A percentile compares a stretch with the other conserved stretches of the same genome.
These are phyloP conservation scores for Xylariaceae sp. DNA, from an alignment of 2,329 filamentous ascomycete species.

Conservation along the genomic window DNA sequence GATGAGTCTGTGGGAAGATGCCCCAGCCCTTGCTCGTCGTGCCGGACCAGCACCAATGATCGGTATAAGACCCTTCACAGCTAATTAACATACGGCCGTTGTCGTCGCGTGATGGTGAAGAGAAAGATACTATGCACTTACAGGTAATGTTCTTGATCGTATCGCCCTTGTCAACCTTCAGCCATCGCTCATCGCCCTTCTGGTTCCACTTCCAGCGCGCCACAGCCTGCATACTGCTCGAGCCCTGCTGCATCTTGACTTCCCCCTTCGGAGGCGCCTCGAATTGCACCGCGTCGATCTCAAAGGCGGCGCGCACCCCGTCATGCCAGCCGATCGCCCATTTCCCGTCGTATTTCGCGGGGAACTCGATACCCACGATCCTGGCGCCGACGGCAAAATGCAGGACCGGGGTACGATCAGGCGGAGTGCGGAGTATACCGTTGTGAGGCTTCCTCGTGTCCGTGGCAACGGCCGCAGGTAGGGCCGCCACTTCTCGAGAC, in stretches of 20 bases:
- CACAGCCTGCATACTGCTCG: slow-evolving; percentile 43
- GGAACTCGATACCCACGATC: slow-evolving; percentile 48
- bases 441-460: slow-evolving; percentile 45
- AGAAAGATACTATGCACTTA: slow-evolving; percentile 13
- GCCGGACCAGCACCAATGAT: slow-evolving; percentile 32
- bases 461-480: slow-evolving; percentile 42
- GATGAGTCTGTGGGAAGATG: slow-evolving; percentile 29
- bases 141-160: slow-evolving; percentile 56
- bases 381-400: slow-evolving; percentile 45
- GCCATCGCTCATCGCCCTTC: slow-evolving; percentile 44
- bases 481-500: slow-evolving; percentile 32
- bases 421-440: slow-evolving; percentile 38
- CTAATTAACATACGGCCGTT: slow-evolving; percentile 7
- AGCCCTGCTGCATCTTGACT: slow-evolving; percentile 41
- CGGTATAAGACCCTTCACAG: slow-evolving; percentile 24
- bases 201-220: slow-evolving; percentile 51
- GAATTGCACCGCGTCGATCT: slow-evolving; percentile 44
- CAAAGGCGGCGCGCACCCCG: slow-evolving; percentile 44
- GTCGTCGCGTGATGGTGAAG: not conserved
- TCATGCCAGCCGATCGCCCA: slow-evolving; percentile 58
- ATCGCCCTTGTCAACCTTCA: slow-evolving; percentile 63
- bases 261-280: slow-evolving; percentile 43
- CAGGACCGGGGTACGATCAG: slow-evolving; percentile 40
- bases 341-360: slow-evolving; percentile 47
- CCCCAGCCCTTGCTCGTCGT: slow-evolving; percentile 28